Conservation (phyloP, 768 basidiomycete species). For the Xerocomellus amylosporus region DNA sequence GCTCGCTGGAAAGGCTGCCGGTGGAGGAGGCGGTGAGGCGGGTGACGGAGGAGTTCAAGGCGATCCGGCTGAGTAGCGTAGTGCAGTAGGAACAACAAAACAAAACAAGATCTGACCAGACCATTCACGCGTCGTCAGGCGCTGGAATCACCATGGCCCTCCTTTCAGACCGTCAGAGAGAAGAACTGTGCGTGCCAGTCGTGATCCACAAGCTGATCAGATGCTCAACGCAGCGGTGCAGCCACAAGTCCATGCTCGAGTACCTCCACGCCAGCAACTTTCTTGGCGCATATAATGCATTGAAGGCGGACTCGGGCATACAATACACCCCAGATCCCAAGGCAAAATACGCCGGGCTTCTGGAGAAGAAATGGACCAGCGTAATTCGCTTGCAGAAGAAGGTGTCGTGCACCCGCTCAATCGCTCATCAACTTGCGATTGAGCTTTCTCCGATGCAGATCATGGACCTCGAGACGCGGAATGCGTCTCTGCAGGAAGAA, state of each 20-base stretch:
- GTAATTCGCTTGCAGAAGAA: conserved; percentile 96
- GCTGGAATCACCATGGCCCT: conserved; percentile 34
- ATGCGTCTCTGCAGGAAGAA: conserved; percentile 76
- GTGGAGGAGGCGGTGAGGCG: conserved; percentile 25
- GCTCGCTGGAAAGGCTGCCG: neutral
- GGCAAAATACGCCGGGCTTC: conserved; percentile 77
- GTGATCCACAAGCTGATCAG: neutral
- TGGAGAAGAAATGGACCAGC: conserved; percentile 98
- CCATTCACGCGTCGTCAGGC: conserved; percentile 14
- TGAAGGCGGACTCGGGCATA: conserved; percentile 51
- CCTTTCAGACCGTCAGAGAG: conserved; percentile 46
- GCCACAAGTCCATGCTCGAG: conserved; percentile 80
- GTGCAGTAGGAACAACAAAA: conserved; percentile 22
- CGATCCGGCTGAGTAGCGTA: no score
- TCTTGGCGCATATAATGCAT: conserved; percentile 56
- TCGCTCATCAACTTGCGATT: conserved; percentile 4
- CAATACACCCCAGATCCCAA: conserved; percentile 82
- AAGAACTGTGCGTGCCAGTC: conserved; percentile 42
- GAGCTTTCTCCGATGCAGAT: conserved; percentile 51
- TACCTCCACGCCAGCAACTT: conserved; percentile 70
- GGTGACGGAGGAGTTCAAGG: conserved; percentile 13
- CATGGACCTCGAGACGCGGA: conserved; percentile 89
- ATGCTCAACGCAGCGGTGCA: conserved; percentile 32
- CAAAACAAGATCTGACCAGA: conserved; percentile 32
- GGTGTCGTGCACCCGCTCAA: conserved; percentile 41